Base-by-base conservation (phyloP, 2,329 filamentous ascomycete genomes). In the Colletotrichum sidae region DNA sequence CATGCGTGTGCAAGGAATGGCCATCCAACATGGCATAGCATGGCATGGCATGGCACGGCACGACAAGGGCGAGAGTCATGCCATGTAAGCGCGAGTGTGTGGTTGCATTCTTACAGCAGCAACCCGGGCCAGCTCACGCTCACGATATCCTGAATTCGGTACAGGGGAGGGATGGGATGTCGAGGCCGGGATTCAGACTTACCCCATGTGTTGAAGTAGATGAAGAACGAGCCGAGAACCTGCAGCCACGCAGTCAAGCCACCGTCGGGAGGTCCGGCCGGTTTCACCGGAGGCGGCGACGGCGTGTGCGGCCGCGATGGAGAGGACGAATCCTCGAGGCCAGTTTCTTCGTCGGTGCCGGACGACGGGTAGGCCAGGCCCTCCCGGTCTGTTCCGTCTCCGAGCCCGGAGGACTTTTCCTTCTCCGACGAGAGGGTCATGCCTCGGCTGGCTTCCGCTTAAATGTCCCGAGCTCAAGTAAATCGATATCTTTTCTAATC, bases 181-280 rank as follows among this genome's bases (percentile, higher is more conserved):
- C 15, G 17, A 57, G 35, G 45, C n/a, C 25, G 34, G 39, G 3
- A 51, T 12, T 60, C 39, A 15, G 2, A 53, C 60, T 65, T 54
- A 69, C 62, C 62, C 67, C 66, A 62, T 8, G 80, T 83, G 49
- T 81, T 84, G 70, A 85, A 83, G 61, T 86, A 82, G 35, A 83
- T 79, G 17, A 84, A 73, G 68, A 83, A 80, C 3, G 78, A 80
- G 34, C 84, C 73, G 2, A 77, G 78, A 4, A 81, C 81, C 69
- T 86, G 84, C 0, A 75, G 73, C 84, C 84, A 86, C 35, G 84
- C 84, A 45, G 75, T 74, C 25, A 49, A 56, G 52, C 68, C 68
- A 70, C 75, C 25, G 77, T 70, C 72, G 35, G 62, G 62, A 33
- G 62, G 62, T 2, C n/a, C 58, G 41, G 51, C 45, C 35, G 41